phyloP scores from a whole-genome alignment of 2,329 filamentous ascomycete genomes.

The Trichoderma sp. region DNA sequence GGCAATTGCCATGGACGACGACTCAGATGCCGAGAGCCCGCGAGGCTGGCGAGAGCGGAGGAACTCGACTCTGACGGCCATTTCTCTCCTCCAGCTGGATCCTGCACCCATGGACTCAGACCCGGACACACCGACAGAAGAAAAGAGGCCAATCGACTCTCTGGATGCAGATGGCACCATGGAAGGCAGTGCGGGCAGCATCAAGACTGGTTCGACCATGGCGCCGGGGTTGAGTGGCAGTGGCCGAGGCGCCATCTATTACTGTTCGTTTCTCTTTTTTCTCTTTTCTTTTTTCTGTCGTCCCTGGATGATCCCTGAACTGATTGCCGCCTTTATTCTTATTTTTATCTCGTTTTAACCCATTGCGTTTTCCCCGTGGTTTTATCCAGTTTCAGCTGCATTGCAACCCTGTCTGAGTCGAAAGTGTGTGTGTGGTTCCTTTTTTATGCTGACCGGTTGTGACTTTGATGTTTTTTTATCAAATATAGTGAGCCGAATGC shows the following conservation, averaged over 20 bases:
- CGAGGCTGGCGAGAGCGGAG: constrained; percentile 28
- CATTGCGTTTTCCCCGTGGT: not conserved
- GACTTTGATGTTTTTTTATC: constrained; percentile 5
- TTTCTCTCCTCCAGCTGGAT: constrained; percentile 74
- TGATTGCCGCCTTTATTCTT: not conserved
- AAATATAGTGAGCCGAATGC: constrained; percentile 52
- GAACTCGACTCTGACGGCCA: constrained; percentile 53
- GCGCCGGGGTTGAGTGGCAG: constrained; percentile 57
- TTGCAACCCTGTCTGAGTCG: not conserved
- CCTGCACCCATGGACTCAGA: constrained; percentile 69
- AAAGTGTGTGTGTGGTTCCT: not conserved
- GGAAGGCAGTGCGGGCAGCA: constrained; percentile 31
- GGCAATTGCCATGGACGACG: constrained; percentile 11
- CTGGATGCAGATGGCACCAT: constrained; percentile 30
- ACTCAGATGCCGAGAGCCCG: constrained; percentile 14
- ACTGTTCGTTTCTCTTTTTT: constrained; percentile 53
- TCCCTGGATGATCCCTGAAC: not conserved
- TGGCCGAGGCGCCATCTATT: constrained; percentile 68
- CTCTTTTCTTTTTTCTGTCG: not conserved
- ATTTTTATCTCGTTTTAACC: not conserved
- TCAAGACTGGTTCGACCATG: constrained; percentile 43
- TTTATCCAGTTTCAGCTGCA: not conserved
- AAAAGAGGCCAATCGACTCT: constrained; percentile 11
- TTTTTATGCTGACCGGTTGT: constrained; percentile 3
- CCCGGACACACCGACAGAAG: constrained; percentile 34